phyloP scores from a whole-genome alignment of 768 basidiomycete genomes.

The Podaxis mareebaensis region DNA sequence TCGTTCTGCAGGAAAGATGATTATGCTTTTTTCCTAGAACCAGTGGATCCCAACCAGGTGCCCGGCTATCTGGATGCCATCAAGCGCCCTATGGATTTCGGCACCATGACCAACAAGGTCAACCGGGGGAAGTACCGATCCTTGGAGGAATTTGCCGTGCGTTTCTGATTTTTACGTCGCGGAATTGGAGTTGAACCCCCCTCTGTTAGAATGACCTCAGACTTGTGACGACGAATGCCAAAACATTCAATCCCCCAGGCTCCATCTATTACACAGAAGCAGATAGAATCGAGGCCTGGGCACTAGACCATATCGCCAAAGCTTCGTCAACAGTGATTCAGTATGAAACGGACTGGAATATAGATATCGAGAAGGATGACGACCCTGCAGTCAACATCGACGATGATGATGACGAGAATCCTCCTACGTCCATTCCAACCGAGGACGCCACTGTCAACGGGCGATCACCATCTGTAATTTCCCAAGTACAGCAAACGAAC shows the following conservation, averaged over 20 bases:
- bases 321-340: conserved; percentile 76
- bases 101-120: conserved; percentile 82
- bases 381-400: conserved; percentile 43
- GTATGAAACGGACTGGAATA: conserved; percentile 83
- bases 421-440: conserved; percentile 42
- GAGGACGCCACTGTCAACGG: conserved; percentile 42
- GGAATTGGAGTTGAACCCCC: conserved; percentile 11
- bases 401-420: conserved; percentile 36
- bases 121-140: conserved; percentile 74
- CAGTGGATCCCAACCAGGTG: conserved; percentile 62
- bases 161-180: conserved; percentile 27
- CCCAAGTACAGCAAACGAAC: conserved; percentile 38
- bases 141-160: conserved; percentile 75
- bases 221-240: conserved; percentile 74
- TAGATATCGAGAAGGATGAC: conserved; percentile 74
- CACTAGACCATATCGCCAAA: conserved; percentile 71
- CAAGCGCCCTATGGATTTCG: conserved; percentile 89
- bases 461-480: conserved; percentile 48
- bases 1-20: conserved; percentile 66
- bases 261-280: conserved; percentile 77
- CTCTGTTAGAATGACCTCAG: conserved; percentile 61
- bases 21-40: conserved; percentile 78
- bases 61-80: conserved; percentile 69
- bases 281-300: conserved; percentile 68
- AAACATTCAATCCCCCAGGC: conserved; percentile 73